A percentile compares a stretch with the other conserved stretches of the same genome.
phyloP scores from a whole-genome alignment of 805 yeast genomes.

The Ogataea wickerhamii region DNA sequence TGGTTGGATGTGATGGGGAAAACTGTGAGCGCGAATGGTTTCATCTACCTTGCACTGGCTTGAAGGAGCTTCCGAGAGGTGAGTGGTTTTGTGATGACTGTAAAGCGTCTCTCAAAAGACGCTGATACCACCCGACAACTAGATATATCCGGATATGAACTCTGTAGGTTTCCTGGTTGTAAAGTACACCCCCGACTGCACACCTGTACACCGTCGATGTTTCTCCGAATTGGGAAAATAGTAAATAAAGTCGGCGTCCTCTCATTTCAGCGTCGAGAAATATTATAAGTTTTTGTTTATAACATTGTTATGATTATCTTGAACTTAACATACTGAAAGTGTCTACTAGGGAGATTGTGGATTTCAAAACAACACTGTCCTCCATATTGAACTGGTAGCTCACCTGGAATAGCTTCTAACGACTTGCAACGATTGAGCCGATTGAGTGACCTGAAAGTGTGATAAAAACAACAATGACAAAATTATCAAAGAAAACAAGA shows the following conservation, averaged over 20 bases:
- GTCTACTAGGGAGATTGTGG: no score
- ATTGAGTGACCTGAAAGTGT: no score
- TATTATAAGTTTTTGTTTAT: conserved; percentile 1
- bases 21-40: conserved; percentile 93
- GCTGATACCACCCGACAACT: not conserved
- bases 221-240: conserved; percentile 7
- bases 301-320: no score
- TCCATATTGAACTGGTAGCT: no score
- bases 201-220: not conserved
- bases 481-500: conserved; percentile 29
- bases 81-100: conserved; percentile 81
- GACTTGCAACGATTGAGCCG: no score
- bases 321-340: no score
- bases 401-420: no score
- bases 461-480: conserved; percentile 16
- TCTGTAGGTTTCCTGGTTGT: no score
- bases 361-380: no score
- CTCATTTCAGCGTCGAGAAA: conserved; percentile 7
- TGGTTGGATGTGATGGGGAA: conserved; percentile 98
- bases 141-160: no score
- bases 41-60: conserved; percentile 89
- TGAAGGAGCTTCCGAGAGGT: conserved; percentile 81
- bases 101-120: conserved; percentile 22
- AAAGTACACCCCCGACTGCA: not conserved
- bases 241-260: conserved; percentile 20